These are phyloP conservation scores for Collybiopsis confluens DNA, from an alignment of 768 basidiomycete genomes.

Conservation along the genomic window DNA sequence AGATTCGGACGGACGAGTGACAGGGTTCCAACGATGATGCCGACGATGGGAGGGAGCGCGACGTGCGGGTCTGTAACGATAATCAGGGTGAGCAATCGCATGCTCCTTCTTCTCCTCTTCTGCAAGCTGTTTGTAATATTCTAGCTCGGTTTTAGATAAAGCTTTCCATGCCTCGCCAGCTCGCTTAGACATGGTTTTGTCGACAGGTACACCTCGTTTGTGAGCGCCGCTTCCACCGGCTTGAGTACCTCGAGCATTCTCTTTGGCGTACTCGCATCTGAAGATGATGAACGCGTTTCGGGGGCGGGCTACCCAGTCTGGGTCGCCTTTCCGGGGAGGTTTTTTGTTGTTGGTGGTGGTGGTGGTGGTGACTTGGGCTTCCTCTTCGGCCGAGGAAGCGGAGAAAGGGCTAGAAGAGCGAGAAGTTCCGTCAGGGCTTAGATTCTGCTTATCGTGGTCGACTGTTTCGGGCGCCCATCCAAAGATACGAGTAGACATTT, in stretches of 20 bases:
- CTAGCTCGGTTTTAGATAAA: conserved; percentile 31
- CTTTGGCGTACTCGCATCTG: conserved; percentile 34
- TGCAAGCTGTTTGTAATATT: conserved; percentile 35
- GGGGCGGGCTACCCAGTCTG: conserved; percentile 37
- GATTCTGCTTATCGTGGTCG: too few relatives aligned
- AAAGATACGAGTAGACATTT: too few relatives aligned
- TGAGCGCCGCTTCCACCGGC: conserved; percentile 7
- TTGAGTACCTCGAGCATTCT: background rate
- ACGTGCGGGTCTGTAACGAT: conserved; percentile 29
- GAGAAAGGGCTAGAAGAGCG: background rate
- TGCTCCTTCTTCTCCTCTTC: conserved; percentile 40
- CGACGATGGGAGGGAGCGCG: background rate
- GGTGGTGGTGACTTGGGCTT: too few relatives aligned
- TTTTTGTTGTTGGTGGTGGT: background rate
- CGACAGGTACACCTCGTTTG: conserved; percentile 27
- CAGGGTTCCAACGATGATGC: background rate
- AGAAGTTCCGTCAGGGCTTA: background rate
- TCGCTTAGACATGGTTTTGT: conserved; percentile 42
- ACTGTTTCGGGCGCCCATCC: too few relatives aligned
- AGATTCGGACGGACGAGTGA: background rate
- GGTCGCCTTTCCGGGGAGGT: conserved; percentile 5
- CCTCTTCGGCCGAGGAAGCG: background rate
- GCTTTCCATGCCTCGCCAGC: conserved; percentile 59
- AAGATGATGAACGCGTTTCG: conserved; percentile 58
- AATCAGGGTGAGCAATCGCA: conserved; percentile 40